phyloP scores from a whole-genome alignment of 2,329 filamentous ascomycete genomes.

The Fusarium citri region DNA sequence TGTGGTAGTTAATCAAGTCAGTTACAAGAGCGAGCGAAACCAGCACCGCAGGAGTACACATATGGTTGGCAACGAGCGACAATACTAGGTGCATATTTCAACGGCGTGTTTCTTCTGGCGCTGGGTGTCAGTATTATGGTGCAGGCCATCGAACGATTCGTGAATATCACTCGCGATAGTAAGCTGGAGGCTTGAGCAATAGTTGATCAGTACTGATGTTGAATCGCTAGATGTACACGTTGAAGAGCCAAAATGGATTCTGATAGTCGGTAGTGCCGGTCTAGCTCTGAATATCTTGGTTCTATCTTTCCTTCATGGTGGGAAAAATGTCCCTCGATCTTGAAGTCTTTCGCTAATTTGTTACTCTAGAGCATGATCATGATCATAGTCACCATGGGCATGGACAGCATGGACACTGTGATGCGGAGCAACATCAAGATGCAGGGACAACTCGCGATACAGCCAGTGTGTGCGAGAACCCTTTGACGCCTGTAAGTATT shows the following conservation, averaged over 20 bases:
- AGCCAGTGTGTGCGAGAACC: conserved; percentile 25
- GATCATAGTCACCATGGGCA: conserved; percentile 54
- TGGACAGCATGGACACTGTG: conserved; percentile 18
- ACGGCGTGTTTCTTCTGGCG: conserved; percentile 79
- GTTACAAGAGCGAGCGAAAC: conserved; percentile 65
- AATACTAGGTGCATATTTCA: conserved; percentile 83
- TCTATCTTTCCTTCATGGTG: conserved; percentile 73
- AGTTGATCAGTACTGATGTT: conserved; percentile 20
- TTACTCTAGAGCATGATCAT: conserved; percentile 48
- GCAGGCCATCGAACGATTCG: conserved; percentile 78
- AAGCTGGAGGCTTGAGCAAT: conserved; percentile 34
- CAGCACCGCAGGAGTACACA: conserved; percentile 64
- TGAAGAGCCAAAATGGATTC: conserved; percentile 71
- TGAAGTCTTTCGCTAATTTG: conserved; percentile 5
- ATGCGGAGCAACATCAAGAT: conserved; percentile 15
- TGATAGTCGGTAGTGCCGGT: conserved; percentile 77
- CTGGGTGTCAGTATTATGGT: conserved; percentile 78
- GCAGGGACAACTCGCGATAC: conserved; percentile 15
- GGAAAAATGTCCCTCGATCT: conserved; percentile 15
- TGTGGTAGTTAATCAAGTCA: conserved; percentile 44
- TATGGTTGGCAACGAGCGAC: conserved; percentile 83
- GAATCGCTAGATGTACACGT: conserved; percentile 67
- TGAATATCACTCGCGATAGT: conserved; percentile 62
- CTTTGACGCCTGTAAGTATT: conserved; percentile 32
- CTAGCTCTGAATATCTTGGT: conserved; percentile 75